These are phyloP conservation scores for Lipomyces mesembrius DNA, from an alignment of 805 yeast genomes.

Conservation along the genomic window DNA sequence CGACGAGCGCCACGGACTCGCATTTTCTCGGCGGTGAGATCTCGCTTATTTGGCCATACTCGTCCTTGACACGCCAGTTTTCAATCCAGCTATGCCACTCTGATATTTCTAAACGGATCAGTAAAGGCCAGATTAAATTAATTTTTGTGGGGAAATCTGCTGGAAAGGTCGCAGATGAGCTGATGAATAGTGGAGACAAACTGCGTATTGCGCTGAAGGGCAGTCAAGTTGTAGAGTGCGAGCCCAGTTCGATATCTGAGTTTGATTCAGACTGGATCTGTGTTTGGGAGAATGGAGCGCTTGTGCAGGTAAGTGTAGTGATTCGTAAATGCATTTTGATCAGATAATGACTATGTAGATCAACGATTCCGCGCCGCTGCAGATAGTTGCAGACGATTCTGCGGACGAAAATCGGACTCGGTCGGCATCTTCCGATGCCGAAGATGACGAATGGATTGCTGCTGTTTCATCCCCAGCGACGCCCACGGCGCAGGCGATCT, in stretches of 20 bases:
- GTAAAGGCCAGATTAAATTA: slow-evolving; percentile 31
- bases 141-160: slow-evolving; percentile 17
- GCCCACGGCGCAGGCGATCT: not conserved
- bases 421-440: not conserved
- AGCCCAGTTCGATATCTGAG: slow-evolving; percentile 3
- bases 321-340: not conserved
- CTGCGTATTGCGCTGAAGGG: slow-evolving; percentile 21
- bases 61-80: slow-evolving; percentile 20
- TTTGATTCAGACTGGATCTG: slow-evolving; percentile 31
- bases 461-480: not conserved
- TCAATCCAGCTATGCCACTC: slow-evolving; percentile 23
- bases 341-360: not conserved
- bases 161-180: slow-evolving; percentile 18
- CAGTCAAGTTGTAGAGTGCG: not conserved
- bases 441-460: slow-evolving; percentile 1
- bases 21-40: slow-evolving; percentile 20
- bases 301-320: slow-evolving; percentile 15
- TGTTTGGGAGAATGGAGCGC: slow-evolving; percentile 16
- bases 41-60: slow-evolving; percentile 33
- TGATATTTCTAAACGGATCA: slow-evolving; percentile 19
- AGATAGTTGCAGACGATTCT: not conserved
- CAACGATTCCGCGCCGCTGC: not conserved
- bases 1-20: not conserved
- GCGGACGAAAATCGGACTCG: not conserved
- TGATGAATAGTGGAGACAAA: slow-evolving; percentile 19